Percentiles rank a stretch among this genome's conserved stretches.
phyloP scores from a whole-genome alignment of 306 rosid genomes.

The Boehmeria nivea region DNA sequence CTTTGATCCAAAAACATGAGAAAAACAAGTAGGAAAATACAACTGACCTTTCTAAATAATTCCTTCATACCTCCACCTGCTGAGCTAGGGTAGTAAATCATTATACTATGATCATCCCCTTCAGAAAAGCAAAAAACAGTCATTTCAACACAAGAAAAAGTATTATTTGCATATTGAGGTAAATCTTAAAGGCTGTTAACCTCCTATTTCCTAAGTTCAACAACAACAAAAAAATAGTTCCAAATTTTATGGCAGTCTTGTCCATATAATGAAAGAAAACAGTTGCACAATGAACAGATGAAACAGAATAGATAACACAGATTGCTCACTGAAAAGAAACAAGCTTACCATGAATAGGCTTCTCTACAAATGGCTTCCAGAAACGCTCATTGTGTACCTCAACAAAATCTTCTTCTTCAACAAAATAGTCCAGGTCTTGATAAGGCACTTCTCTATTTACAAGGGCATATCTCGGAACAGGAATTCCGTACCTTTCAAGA shows the following conservation, averaged over 20 bases:
- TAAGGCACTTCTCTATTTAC: constrained; percentile 74
- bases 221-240: background rate
- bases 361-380: constrained; percentile 98
- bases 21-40: constrained; percentile 17
- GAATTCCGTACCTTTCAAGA: constrained; percentile 75
- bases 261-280: constrained; percentile 14
- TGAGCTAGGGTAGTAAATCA: constrained; percentile 98
- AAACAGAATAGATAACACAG: constrained; percentile 19
- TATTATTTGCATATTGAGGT: constrained; percentile 17
- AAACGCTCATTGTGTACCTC: constrained; percentile 84
- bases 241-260: background rate
- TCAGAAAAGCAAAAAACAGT: constrained; percentile 35
- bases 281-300: constrained; percentile 8
- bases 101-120: constrained; percentile 95
- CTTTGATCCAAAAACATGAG: constrained; percentile 20
- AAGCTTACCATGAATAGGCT: constrained; percentile 90
- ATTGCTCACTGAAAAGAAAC: constrained; percentile 16
- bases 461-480: constrained; percentile 94
- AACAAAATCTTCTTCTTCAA: constrained; percentile 95
- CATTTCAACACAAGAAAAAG: constrained; percentile 29
- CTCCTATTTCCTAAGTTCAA: constrained; percentile 14
- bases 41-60: constrained; percentile 90
- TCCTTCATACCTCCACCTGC: constrained; percentile 99
- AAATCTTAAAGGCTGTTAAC: constrained; percentile 11
- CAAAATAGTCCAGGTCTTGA: constrained; percentile 75